A percentile compares a stretch with the other conserved stretches of the same genome.
Conservation (phyloP, 1,284 basidiomycete genomes). For the Volvariella surrecta region DNA sequence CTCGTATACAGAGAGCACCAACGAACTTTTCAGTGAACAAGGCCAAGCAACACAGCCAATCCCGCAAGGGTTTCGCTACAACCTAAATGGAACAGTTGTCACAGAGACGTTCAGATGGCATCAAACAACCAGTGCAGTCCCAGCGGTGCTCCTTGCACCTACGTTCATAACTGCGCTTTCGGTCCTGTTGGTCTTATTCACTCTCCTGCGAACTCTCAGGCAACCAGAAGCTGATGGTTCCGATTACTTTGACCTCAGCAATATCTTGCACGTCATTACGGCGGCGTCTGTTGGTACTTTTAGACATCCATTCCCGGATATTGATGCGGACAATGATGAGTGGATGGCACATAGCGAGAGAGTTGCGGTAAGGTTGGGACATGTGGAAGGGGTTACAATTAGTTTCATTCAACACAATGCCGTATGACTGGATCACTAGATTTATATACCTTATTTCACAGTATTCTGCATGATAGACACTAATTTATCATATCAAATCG, state of each 20-base stretch:
- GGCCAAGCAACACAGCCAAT: constrained; percentile 9
- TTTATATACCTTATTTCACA: too few species aligned
- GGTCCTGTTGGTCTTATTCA: constrained; percentile 9
- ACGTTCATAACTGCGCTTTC: constrained; percentile 11
- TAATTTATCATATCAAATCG: too few species aligned
- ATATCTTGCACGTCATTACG: constrained; percentile 13
- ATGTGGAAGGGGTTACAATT: too few species aligned
- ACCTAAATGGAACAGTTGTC: constrained; percentile 10
- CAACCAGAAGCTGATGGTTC: constrained; percentile 5
- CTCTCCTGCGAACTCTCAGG: constrained; percentile 3
- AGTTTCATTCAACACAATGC: too few species aligned
- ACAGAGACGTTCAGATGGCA: constrained; percentile 14
- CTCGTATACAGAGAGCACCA: constrained; percentile 11
- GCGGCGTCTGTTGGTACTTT: constrained; percentile 11
- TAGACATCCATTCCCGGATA: neutral
- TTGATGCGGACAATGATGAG: neutral
- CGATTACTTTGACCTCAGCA: constrained; percentile 13
- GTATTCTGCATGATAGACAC: too few species aligned
- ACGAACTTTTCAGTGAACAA: constrained; percentile 9
- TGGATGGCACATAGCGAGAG: too few species aligned
- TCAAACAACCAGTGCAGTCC: constrained; percentile 9
- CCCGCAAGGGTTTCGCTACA: constrained; percentile 10
- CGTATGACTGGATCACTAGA: too few species aligned
- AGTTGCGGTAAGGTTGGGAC: too few species aligned
- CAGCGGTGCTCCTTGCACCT: constrained; percentile 12